phyloP scores from a whole-genome alignment of 2,329 filamentous ascomycete species.

The Alternaria dauci region DNA sequence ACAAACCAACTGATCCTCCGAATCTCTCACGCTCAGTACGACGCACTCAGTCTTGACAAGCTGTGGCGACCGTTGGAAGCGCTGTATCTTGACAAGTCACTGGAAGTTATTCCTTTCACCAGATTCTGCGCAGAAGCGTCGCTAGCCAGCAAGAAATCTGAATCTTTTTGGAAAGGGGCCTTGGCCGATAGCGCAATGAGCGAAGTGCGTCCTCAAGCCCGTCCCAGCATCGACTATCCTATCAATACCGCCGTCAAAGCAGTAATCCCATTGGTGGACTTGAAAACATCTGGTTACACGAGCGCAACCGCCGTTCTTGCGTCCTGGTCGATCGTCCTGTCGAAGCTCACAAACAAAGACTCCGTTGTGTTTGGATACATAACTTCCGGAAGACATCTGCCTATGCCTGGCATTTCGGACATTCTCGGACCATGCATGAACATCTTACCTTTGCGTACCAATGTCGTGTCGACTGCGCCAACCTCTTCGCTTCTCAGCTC shows the following conservation, averaged over 20 bases:
- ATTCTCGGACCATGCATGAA: slow-evolving; percentile 11
- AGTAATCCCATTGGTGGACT: background rate
- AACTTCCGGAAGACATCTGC: slow-evolving; percentile 6
- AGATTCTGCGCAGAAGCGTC: background rate
- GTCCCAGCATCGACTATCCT: background rate
- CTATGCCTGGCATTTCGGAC: slow-evolving; percentile 2
- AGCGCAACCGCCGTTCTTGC: slow-evolving; percentile 8
- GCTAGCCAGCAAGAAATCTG: background rate
- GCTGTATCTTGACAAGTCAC: background rate
- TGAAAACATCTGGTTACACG: slow-evolving; percentile 2
- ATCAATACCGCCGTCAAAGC: slow-evolving; percentile 5
- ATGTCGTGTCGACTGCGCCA: background rate
- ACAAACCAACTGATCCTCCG: slow-evolving; percentile 7
- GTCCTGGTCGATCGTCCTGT: slow-evolving; percentile 5
- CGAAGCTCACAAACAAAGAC: slow-evolving; percentile 1
- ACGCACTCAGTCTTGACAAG: slow-evolving; percentile 6
- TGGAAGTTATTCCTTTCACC: slow-evolving; percentile 5
- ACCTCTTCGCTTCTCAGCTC: slow-evolving; percentile 10
- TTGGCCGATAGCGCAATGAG: slow-evolving; percentile 4
- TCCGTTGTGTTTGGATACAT: slow-evolving; percentile 8
- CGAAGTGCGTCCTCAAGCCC: background rate
- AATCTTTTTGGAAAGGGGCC: slow-evolving; percentile 2
- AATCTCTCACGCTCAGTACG: slow-evolving; percentile 11
- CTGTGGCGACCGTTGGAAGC: slow-evolving; percentile 10
- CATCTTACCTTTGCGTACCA: slow-evolving; percentile 5